Conservation (phyloP, 352 stramenopile genomes). For the Labyrinthula sp. region DNA sequence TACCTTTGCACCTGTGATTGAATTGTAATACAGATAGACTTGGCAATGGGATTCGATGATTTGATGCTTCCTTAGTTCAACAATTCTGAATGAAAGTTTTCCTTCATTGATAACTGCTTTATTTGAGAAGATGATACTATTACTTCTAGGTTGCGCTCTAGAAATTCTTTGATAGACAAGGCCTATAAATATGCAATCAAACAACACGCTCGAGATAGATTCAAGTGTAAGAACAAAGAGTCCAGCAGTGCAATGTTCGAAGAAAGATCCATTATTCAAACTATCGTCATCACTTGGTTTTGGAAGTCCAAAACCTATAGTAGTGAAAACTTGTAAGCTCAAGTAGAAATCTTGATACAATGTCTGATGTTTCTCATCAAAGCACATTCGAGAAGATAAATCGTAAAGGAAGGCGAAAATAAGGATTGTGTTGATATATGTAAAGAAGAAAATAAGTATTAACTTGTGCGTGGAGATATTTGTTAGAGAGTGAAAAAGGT, state of each 20-base stretch:
- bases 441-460: slow-evolving; percentile 13
- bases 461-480: slow-evolving; percentile 12
- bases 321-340: background rate
- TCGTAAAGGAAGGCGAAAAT: slow-evolving; percentile 9
- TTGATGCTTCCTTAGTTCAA: slow-evolving; percentile 69
- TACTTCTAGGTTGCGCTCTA: slow-evolving; percentile 58
- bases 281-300: slow-evolving; percentile 43
- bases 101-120: slow-evolving; percentile 65
- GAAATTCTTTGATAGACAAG: slow-evolving; percentile 78
- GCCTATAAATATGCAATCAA: slow-evolving; percentile 74
- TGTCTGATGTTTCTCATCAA: no score
- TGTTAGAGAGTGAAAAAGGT: slow-evolving; percentile 22
- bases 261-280: slow-evolving; percentile 49
- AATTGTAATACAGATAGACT: no score
- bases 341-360: no score
- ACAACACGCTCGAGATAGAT: slow-evolving; percentile 61
- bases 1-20: no score
- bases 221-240: slow-evolving; percentile 69
- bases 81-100: slow-evolving; percentile 62
- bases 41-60: slow-evolving; percentile 76
- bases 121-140: slow-evolving; percentile 76
- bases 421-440: slow-evolving; percentile 14
- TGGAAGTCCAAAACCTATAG: slow-evolving; percentile 5
- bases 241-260: slow-evolving; percentile 66
- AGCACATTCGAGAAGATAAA: slow-evolving; percentile 12